Evolutionary conservation across 2,329 filamentous ascomycete species (phyloP).

Genomic region (Hypoxylon rubiginosum): DNA sequence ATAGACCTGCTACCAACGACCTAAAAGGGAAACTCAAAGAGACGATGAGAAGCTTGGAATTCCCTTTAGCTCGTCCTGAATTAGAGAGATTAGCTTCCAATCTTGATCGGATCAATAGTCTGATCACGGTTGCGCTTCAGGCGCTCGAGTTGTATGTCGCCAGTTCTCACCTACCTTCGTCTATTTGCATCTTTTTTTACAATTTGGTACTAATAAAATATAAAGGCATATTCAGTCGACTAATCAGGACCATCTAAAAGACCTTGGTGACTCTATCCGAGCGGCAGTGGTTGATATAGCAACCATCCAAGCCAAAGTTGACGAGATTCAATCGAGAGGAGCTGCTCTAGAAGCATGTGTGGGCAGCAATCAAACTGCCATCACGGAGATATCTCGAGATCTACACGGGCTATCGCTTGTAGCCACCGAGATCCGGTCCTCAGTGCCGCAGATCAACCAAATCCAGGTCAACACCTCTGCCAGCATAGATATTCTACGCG

Average conservation of each 20-base stretch:
- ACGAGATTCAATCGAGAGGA: background rate
- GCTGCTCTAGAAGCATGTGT: background rate
- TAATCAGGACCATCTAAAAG: background rate
- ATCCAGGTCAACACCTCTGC: background rate
- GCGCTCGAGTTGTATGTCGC: slow-evolving; percentile 26
- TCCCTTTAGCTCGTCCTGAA: slow-evolving; percentile 9
- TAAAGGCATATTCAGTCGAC: background rate
- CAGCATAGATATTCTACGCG: background rate
- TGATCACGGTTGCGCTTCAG: slow-evolving; percentile 21
- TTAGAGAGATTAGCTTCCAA: slow-evolving; percentile 21
- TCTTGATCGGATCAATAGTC: slow-evolving; percentile 9
- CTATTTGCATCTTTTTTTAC: too few relatives aligned
- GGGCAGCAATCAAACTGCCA: background rate
- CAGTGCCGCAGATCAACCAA: background rate
- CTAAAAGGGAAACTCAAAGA: slow-evolving; percentile 27
- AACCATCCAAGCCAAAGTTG: background rate
- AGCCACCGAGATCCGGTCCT: background rate
- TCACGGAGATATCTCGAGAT: background rate
- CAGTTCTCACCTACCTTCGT: too few relatives aligned
- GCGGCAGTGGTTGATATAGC: background rate
- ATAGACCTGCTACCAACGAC: slow-evolving; percentile 4
- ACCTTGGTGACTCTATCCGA: background rate
- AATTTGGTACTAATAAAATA: background rate
- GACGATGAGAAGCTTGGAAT: slow-evolving; percentile 23
- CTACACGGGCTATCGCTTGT: background rate